Evolutionary conservation across 495 filamentous ascomycete genomes (phyloP).

Genomic region (Aspergillus sparsus): DNA sequence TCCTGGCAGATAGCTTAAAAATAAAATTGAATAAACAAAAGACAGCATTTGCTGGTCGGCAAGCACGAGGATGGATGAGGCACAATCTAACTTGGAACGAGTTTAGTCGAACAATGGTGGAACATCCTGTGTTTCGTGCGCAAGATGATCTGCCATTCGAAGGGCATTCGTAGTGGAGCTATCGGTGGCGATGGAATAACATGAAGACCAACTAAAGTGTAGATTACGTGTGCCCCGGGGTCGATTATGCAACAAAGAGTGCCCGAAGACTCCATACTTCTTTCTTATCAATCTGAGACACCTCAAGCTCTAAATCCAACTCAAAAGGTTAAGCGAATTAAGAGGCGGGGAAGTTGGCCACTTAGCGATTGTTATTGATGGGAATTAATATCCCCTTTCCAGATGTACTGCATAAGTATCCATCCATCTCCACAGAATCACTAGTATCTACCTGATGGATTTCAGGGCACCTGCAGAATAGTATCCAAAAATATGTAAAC

Average conservation of each 20-base stretch:
- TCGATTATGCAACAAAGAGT: neutral
- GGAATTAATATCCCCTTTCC: neutral
- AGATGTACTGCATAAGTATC: neutral
- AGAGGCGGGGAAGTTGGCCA: neutral
- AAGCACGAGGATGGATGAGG: no score
- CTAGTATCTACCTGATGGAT: neutral
- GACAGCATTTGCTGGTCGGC: no score
- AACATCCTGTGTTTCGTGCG: no score
- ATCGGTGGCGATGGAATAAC: no score
- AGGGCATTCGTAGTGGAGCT: no score
- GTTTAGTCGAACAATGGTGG: no score
- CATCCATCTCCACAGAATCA: constrained; percentile 1
- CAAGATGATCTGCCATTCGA: no score
- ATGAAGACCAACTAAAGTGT: no score
- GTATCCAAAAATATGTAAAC: constrained; percentile 10
- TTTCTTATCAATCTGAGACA: constrained; percentile 2
- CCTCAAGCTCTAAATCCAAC: neutral
- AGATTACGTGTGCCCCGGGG: no score
- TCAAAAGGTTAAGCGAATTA: neutral
- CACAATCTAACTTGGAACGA: no score
- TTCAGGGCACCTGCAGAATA: constrained; percentile 1
- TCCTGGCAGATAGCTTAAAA: no score
- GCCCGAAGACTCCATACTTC: constrained; percentile 5
- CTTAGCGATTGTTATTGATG: constrained; percentile 5
- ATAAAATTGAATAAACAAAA: no score